Conservation (phyloP, 805 yeast genomes). For the Yamadazyma ubonensis region DNA sequence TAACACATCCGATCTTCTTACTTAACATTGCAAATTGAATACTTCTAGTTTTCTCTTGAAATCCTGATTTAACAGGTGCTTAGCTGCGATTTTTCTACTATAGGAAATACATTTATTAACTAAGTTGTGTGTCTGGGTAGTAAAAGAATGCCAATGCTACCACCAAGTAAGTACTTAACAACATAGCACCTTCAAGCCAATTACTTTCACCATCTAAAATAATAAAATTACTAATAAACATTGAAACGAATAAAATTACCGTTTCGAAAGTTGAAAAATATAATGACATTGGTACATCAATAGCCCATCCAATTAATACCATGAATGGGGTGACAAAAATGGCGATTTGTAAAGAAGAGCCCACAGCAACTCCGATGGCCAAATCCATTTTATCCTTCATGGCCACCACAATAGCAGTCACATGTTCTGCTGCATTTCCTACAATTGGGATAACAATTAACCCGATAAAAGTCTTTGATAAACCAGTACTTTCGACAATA, state of each 20-base stretch:
- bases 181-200: conserved; percentile 96
- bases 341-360: conserved; percentile 93
- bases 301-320: conserved; percentile 91
- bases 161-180: conserved; percentile 80
- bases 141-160: conserved; percentile 88
- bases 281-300: conserved; percentile 88
- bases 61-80: no score
- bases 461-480: conserved; percentile 94
- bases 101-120: conserved; percentile 1
- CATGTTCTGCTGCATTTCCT: conserved; percentile 99
- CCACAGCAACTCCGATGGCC: conserved; percentile 95
- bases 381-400: conserved; percentile 96
- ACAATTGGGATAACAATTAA: conserved; percentile 92
- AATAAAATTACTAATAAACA: conserved; percentile 81
- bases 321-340: conserved; percentile 92
- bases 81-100: not conserved
- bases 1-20: no score
- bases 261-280: conserved; percentile 93
- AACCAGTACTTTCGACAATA: conserved; percentile 77
- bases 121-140: conserved; percentile 61
- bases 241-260: conserved; percentile 84
- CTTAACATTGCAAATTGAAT: no score
- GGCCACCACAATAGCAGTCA: conserved; percentile 93
- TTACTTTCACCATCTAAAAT: conserved; percentile 93
- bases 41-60: no score